A percentile compares a stretch with the other conserved stretches of the same genome.
phyloP scores from a whole-genome alignment of 495 filamentous ascomycete species.

The Xanthoparmelia taractica region DNA sequence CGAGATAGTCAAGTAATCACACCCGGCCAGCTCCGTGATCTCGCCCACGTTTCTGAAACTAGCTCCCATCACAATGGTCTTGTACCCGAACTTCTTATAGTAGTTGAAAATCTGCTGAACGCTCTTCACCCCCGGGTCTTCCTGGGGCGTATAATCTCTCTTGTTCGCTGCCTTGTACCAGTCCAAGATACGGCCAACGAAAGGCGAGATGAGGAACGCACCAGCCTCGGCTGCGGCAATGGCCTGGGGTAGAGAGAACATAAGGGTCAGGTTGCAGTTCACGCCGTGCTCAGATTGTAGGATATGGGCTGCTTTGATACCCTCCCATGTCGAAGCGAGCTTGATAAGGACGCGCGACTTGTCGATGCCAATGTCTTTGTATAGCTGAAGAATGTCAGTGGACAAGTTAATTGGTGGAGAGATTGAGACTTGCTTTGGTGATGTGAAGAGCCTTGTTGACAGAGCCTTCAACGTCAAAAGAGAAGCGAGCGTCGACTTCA shows the following conservation, averaged over 20 bases:
- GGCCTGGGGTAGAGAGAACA: constrained; percentile 95
- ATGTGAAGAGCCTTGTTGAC: constrained; percentile 96
- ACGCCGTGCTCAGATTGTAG: constrained; percentile 88
- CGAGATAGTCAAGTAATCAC: constrained; percentile 97
- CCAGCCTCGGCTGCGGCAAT: constrained; percentile 95
- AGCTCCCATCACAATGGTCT: constrained; percentile 98
- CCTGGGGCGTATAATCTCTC: constrained; percentile 78
- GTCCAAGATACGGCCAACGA: constrained; percentile 98
- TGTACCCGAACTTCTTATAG: constrained; percentile 99
- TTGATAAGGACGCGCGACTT: constrained; percentile 77
- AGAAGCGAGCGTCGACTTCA: constrained; percentile 94
- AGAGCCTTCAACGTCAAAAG: constrained; percentile 87
- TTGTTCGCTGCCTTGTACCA: constrained; percentile 97
- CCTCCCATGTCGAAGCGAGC: constrained; percentile 66
- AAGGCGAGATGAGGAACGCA: constrained; percentile 97
- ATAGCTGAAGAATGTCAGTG: constrained; percentile 55
- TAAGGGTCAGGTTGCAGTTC: constrained; percentile 98
- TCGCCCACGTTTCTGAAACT: constrained; percentile 94
- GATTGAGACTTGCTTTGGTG: constrained; percentile 61
- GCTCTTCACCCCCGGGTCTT: constrained; percentile 95
- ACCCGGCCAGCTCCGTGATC: constrained; percentile 95
- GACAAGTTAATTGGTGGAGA: neutral
- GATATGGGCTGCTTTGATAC: constrained; percentile 92
- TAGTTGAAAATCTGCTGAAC: constrained; percentile 98
- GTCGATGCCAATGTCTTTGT: constrained; percentile 80